phyloP scores from a whole-genome alignment of 352 stramenopile genomes.

The Phytophthora litchii region DNA sequence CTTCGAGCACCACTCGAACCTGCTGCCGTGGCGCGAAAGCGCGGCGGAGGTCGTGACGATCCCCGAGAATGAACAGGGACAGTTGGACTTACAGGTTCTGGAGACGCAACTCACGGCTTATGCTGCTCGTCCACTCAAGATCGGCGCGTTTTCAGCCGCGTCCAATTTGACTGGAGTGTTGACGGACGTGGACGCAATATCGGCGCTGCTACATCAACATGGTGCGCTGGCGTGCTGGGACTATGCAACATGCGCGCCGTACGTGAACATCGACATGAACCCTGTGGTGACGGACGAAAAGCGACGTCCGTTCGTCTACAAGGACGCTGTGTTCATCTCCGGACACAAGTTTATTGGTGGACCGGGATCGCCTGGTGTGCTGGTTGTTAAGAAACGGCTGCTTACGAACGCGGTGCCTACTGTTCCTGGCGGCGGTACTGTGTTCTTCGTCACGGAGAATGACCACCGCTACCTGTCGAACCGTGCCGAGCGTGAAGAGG shows the following conservation, averaged over 20 bases:
- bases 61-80: conserved; percentile 48
- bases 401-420: conserved; percentile 69
- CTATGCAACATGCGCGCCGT: conserved; percentile 95
- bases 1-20: conserved; percentile 98
- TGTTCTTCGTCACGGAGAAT: conserved; percentile 70
- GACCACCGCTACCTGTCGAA: conserved; percentile 87
- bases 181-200: conserved; percentile 90
- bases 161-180: conserved; percentile 96
- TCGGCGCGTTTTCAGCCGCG: conserved; percentile 93
- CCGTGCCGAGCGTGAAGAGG: conserved; percentile 91
- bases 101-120: conserved; percentile 54
- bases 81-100: conserved; percentile 68
- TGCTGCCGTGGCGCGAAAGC: conserved; percentile 96
- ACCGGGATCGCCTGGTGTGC: conserved; percentile 90
- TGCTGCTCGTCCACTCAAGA: conserved; percentile 56
- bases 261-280: conserved; percentile 97
- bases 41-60: conserved; percentile 81
- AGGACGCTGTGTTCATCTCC: conserved; percentile 96
- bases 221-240: conserved; percentile 95
- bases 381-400: conserved; percentile 95
- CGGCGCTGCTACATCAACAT: conserved; percentile 91
- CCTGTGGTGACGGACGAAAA: conserved; percentile 57
- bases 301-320: conserved; percentile 57
- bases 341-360: conserved; percentile 98
- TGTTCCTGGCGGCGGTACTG: conserved; percentile 53